Evolutionary conservation across 2,329 filamentous ascomycete genomes (phyloP).

Genomic region (Teratosphaeria pseudoeucalypti): DNA sequence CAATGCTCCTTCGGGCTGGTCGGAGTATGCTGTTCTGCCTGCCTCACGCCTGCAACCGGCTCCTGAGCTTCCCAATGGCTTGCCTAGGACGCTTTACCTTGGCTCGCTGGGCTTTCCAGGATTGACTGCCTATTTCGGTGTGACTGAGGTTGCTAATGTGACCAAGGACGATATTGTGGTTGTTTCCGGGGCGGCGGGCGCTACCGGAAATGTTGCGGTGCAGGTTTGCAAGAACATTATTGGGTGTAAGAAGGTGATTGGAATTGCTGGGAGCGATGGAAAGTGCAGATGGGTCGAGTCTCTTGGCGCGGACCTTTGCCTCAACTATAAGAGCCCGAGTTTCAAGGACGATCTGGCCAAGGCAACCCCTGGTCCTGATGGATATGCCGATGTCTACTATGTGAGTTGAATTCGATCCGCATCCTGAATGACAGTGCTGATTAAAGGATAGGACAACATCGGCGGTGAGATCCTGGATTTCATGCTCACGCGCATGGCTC

Average conservation of each 20-base stretch:
- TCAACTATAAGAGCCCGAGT: slow-evolving; percentile 59
- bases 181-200: slow-evolving; percentile 66
- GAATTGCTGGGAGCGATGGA: slow-evolving; percentile 55
- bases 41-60: slow-evolving; percentile 12
- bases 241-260: slow-evolving; percentile 54
- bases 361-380: slow-evolving; percentile 32
- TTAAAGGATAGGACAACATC: slow-evolving; percentile 38
- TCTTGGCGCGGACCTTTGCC: slow-evolving; percentile 55
- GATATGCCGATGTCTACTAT: slow-evolving; percentile 55
- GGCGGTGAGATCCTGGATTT: slow-evolving; percentile 57
- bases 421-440: slow-evolving; percentile 44
- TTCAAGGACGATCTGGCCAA: slow-evolving; percentile 51
- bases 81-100: slow-evolving; percentile 17
- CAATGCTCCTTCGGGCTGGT: slow-evolving; percentile 27
- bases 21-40: slow-evolving; percentile 30
- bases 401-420: not conserved
- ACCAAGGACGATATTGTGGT: slow-evolving; percentile 64
- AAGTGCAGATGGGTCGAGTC: slow-evolving; percentile 57
- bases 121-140: slow-evolving; percentile 66
- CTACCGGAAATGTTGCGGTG: slow-evolving; percentile 64
- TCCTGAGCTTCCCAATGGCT: slow-evolving; percentile 14
- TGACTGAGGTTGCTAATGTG: slow-evolving; percentile 57
- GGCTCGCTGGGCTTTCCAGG: slow-evolving; percentile 50
- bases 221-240: slow-evolving; percentile 60
- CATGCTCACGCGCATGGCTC: slow-evolving; percentile 53